A percentile compares a stretch with the other conserved stretches of the same genome.
Conservation (phyloP, 371 early-diverging fungal species). For the Mucor saturninus region DNA sequence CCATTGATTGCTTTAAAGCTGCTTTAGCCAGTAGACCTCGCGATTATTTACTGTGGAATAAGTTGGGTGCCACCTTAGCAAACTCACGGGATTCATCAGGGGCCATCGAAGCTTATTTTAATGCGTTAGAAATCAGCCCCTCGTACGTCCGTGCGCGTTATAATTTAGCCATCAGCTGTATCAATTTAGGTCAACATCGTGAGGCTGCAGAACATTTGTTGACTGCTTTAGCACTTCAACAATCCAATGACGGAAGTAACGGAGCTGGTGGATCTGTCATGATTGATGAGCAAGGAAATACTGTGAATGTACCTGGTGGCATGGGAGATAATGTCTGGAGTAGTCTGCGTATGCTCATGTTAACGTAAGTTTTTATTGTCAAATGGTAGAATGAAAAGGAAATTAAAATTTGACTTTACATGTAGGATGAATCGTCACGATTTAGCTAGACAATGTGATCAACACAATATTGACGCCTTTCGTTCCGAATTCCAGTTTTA, state of each 20-base stretch:
- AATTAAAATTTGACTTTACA: too few species aligned
- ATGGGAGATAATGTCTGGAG: conserved; percentile 83
- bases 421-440: conserved; percentile 66
- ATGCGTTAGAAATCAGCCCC: conserved; percentile 90
- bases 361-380: conserved; percentile 42
- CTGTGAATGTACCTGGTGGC: conserved; percentile 41
- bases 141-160: conserved; percentile 91
- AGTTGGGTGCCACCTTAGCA: conserved; percentile 92
- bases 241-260: conserved; percentile 57
- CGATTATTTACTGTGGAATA: conserved; percentile 94
- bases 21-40: conserved; percentile 81
- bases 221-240: conserved; percentile 79
- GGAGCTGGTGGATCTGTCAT: conserved; percentile 71
- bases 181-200: conserved; percentile 81
- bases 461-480: conserved; percentile 71
- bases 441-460: conserved; percentile 71
- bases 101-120: conserved; percentile 91
- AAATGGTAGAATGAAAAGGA: too few species aligned
- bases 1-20: conserved; percentile 93
- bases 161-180: conserved; percentile 90
- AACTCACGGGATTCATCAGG: conserved; percentile 72
- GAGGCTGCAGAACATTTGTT: conserved; percentile 93
- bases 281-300: conserved; percentile 37
- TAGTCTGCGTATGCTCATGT: conserved; percentile 80
- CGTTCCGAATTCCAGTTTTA: conserved; percentile 81